Evolutionary conservation across 306 rosid species (phyloP).

Genomic region (Vicia villosa): DNA sequence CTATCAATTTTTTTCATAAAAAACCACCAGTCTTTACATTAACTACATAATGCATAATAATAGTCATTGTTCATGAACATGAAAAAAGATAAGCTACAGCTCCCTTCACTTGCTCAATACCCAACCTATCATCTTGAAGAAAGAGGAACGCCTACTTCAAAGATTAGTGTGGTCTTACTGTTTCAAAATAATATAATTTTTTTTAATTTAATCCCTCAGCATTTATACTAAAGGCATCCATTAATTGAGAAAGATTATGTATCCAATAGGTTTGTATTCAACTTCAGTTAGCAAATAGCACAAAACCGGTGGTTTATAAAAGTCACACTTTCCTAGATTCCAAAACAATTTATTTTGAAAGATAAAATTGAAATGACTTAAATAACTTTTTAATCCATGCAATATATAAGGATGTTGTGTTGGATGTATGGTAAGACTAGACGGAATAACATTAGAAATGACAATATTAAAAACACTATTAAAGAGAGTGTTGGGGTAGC

Average conservation of each 20-base stretch:
- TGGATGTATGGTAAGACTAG: too few species aligned
- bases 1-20: slow-evolving; percentile 6
- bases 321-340: neutral
- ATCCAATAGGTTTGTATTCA: neutral
- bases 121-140: neutral
- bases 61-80: neutral
- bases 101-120: too few species aligned
- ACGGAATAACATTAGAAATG: too few species aligned
- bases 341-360: neutral
- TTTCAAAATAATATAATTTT: neutral
- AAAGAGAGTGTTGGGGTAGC: too few species aligned
- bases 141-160: neutral
- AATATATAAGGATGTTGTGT: neutral
- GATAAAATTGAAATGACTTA: neutral
- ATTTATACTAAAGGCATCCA: neutral
- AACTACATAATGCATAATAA: slow-evolving; percentile 16
- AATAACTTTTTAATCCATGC: neutral
- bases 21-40: neutral
- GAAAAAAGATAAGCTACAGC: too few species aligned
- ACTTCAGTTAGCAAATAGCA: too few species aligned
- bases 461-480: too few species aligned
- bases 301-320: too few species aligned
- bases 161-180: neutral
- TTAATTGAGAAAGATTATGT: neutral
- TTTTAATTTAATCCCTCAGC: neutral